phyloP scores from a whole-genome alignment of 768 basidiomycete genomes.

The Tephrocybe sp. region DNA sequence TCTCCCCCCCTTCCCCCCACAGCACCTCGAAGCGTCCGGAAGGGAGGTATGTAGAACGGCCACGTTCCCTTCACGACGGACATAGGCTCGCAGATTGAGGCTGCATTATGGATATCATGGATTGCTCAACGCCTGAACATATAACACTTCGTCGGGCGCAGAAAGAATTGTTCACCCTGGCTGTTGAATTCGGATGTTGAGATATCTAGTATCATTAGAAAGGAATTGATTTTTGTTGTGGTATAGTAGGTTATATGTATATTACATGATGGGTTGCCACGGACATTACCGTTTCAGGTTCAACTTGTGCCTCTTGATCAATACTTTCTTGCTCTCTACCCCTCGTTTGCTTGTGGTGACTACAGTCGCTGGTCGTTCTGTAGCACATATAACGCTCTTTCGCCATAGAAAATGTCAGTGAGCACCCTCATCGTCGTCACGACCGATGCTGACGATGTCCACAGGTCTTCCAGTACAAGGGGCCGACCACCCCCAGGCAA shows the following conservation, averaged over 20 bases:
- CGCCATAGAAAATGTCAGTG: slow-evolving; percentile 15
- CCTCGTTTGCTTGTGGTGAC: slow-evolving; percentile 15
- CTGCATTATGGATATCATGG: too few species aligned
- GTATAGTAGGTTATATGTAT: too few species aligned
- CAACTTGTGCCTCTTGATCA: slow-evolving; percentile 7
- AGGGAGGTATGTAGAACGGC: too few species aligned
- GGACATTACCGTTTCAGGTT: slow-evolving; percentile 18
- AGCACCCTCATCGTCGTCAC: neutral
- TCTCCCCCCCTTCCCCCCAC: too few species aligned
- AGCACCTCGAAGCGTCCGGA: too few species aligned
- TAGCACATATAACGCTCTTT: slow-evolving; percentile 19
- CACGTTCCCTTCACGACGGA: too few species aligned
- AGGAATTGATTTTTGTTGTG: neutral
- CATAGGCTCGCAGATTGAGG: too few species aligned
- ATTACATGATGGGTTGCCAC: slow-evolving; percentile 6
- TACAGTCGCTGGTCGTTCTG: slow-evolving; percentile 27
- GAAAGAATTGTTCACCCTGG: too few species aligned
- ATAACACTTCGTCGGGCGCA: too few species aligned
- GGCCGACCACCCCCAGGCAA: slow-evolving; percentile 42
- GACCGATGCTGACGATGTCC: neutral
- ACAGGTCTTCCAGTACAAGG: slow-evolving; percentile 27
- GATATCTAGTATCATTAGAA: too few species aligned
- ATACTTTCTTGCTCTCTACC: slow-evolving; percentile 7
- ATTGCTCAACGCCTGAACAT: too few species aligned
- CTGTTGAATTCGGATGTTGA: too few species aligned